Percentiles rank a stretch among this genome's conserved stretches.
Evolutionary conservation across 2,329 filamentous ascomycete genomes (phyloP).

Genomic region (Achaetomium macrosporum): DNA sequence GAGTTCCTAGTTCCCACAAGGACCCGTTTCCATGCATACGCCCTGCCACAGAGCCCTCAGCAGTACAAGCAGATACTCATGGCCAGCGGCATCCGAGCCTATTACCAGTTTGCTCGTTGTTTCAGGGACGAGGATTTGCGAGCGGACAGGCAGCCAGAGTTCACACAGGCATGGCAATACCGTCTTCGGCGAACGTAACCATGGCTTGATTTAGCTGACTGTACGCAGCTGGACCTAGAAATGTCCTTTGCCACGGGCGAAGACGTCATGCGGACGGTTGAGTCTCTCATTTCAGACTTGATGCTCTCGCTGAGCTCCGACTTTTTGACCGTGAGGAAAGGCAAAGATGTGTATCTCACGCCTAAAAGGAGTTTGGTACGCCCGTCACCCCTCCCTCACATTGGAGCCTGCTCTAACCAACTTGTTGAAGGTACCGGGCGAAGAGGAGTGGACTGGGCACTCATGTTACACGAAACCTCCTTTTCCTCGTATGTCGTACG

Average conservation of each 20-base stretch:
- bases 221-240: conserved; percentile 75
- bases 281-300: conserved; percentile 48
- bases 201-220: background rate
- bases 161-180: conserved; percentile 63
- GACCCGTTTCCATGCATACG: conserved; percentile 70
- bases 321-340: conserved; percentile 29
- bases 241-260: conserved; percentile 76
- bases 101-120: conserved; percentile 90
- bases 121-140: conserved; percentile 93
- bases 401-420: background rate
- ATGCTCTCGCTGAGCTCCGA: conserved; percentile 46
- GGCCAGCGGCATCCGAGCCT: conserved; percentile 75
- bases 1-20: conserved; percentile 93
- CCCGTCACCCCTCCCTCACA: too few species aligned
- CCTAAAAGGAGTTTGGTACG: conserved; percentile 15
- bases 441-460: background rate
- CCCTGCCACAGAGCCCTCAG: conserved; percentile 90
- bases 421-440: background rate
- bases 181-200: background rate
- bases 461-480: conserved; percentile 20
- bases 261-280: conserved; percentile 57
- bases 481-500: conserved; percentile 62
- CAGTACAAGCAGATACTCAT: conserved; percentile 99
- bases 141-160: conserved; percentile 91
- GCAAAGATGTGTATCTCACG: conserved; percentile 29